A percentile compares a stretch with the other conserved stretches of the same genome.
These are phyloP conservation scores for Ophiostoma sp. DNA, from an alignment of 2,329 filamentous ascomycete genomes.

Conservation along the genomic window DNA sequence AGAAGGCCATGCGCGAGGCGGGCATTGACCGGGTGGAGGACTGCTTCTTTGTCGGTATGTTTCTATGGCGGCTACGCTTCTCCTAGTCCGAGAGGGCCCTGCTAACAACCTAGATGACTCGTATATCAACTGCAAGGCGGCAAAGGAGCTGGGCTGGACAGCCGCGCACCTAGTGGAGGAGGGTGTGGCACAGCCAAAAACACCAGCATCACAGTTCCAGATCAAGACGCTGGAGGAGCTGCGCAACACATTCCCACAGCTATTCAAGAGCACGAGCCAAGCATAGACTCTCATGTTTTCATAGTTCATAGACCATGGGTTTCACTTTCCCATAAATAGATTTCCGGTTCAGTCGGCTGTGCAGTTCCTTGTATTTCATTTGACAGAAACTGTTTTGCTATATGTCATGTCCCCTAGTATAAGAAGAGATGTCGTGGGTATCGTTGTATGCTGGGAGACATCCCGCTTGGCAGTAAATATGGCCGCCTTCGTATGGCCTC, in stretches of 20 bases:
- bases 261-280: constrained; percentile 60
- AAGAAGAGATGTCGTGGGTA: not conserved
- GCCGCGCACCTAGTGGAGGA: constrained; percentile 81
- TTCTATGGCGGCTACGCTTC: no score
- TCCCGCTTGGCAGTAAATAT: not conserved
- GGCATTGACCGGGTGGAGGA: constrained; percentile 61
- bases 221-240: constrained; percentile 73
- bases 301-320: not conserved
- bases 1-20: constrained; percentile 83
- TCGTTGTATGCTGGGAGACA: not conserved
- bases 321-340: not conserved
- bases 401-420: not conserved
- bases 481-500: not conserved
- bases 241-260: constrained; percentile 68
- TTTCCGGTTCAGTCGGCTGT: not conserved
- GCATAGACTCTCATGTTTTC: not conserved
- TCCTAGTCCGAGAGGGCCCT: no score
- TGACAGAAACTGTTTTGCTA: no score
- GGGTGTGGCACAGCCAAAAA: constrained; percentile 56
- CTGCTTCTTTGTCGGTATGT: constrained; percentile 73
- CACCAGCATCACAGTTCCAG: constrained; percentile 65
- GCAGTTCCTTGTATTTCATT: no score
- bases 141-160: constrained; percentile 77
- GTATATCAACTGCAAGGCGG: constrained; percentile 70
- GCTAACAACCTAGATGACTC: constrained; percentile 62